Evolutionary conservation across 371 early-diverging fungal species (phyloP), one percentile per base, ranked within the genome.

Genomic region (Gilbertella persicaria): DNA sequence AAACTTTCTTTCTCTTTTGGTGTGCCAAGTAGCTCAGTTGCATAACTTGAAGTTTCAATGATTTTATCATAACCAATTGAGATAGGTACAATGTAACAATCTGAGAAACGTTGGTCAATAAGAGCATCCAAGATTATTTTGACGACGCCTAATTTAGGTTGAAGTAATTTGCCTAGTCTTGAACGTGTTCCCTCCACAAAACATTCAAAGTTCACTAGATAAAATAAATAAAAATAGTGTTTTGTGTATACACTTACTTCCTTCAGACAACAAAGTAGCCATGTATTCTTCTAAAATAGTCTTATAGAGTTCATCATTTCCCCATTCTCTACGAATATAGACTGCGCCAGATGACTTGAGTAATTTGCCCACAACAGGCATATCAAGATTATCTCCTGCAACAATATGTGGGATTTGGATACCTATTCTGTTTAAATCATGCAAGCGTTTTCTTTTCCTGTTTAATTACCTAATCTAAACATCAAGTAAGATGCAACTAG

Each of bases 151-250:
- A 94, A 80, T 62, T 90, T 91, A 0, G 93, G 92, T 35, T 87
- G 83, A 53, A 92, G 69, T 23, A 91, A 61, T 60, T 92, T 92
- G 28, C 89, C 90, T 23, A 82, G 72, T 44, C 95, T 80, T 49
- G 86, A 85, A 12, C 95, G 86, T 0, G 92, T 91, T 21, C 95
- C 95, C 61, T 94, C 95, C 8, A 92, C 83, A 64, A 94, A 94
- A 35, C 86, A 87, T 66, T 93, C 93, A 38, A 94, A 70, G 51
- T 92, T 92, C 74, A 89, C 73, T 72, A 44, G 10, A 35, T 0
- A 13, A 23, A 33, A 23, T 13, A 36, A 29, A 36, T 33, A 0
- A 40, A n/a, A 13, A 14, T 36, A 7, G 23, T 13, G 25, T 23
- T 20, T 16, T 37, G 17, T 29, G 16, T 16, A 40, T 13, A 6